Percentiles rank a stretch among this genome's conserved stretches.
These are phyloP conservation scores for Triticum monococcum DNA, from an alignment of 176 grass and related monocot species.

Conservation along the genomic window DNA sequence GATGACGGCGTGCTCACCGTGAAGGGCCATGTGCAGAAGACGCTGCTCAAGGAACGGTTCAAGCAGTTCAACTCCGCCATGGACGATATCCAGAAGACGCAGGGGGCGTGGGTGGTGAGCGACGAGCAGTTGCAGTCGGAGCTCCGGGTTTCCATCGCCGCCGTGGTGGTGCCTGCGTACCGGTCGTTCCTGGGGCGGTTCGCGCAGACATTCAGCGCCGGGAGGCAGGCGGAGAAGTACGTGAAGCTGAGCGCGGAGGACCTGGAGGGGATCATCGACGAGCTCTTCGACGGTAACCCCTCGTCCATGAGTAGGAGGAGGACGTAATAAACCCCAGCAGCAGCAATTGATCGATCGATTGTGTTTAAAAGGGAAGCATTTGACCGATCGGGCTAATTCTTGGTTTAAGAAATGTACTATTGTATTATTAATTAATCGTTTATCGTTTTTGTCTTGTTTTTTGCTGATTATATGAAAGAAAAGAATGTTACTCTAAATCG, in stretches of 20 bases:
- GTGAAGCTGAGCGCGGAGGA: constrained; percentile 78
- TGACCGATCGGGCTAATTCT: constrained; percentile 17
- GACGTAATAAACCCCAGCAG: not conserved
- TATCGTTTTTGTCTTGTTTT: not conserved
- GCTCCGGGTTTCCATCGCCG: constrained; percentile 80
- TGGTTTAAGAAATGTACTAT: not conserved
- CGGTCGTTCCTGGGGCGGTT: constrained; percentile 80
- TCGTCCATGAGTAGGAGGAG: constrained; percentile 59
- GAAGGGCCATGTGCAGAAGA: constrained; percentile 67
- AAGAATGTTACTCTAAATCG: not conserved
- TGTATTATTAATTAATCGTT: not conserved
- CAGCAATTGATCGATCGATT: no score
- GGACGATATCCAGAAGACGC: constrained; percentile 82
- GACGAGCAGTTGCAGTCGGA: constrained; percentile 95
- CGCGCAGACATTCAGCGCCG: constrained; percentile 52
- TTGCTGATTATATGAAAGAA: constrained; percentile 11
- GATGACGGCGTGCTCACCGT: constrained; percentile 78
- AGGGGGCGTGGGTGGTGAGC: constrained; percentile 71
- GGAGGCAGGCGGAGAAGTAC: constrained; percentile 90
- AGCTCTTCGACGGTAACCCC: constrained; percentile 79
- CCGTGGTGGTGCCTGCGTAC: constrained; percentile 84
- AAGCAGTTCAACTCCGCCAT: constrained; percentile 87
- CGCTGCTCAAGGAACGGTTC: constrained; percentile 82
- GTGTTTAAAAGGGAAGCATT: not conserved
- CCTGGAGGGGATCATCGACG: constrained; percentile 68